Base-by-base conservation (phyloP, 768 basidiomycete genomes). In the Clathrus columnatus region DNA sequence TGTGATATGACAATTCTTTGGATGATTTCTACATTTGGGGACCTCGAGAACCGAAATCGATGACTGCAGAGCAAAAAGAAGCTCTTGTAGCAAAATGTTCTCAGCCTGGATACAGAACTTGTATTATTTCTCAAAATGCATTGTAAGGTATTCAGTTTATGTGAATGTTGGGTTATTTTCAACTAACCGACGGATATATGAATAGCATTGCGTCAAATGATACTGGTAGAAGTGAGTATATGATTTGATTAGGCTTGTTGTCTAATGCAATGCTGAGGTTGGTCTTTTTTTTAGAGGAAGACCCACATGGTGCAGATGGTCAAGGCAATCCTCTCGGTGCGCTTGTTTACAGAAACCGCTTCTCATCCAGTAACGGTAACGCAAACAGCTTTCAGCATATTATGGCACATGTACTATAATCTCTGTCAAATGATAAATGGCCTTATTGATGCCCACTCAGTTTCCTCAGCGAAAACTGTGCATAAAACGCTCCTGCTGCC, bases 291-390 rank as follows among this genome's bases (percentile, higher is more conserved):
- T 18, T 21, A 55, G 54, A 55, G 54, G 54, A 55, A 32, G 54
- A 55, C 16, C 54, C 54, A 17, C 2, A 14, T 44, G 27, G 45
- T 30, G 41, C 32, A 48, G 64, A 26, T 14, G 60, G 84, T 79
- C 80, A 84, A 59, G 90, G 89, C n/a, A 92, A 90, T 71, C 86
- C 86, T 2, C 72, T 87, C 23, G 88, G 88, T 59, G 85, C 80
- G 48, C 66, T 89, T 24, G 56, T 87, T 43, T 91, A 76, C 72
- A 81, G 85, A 0, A 82, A 71, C 57, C 75, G 70, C 10, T 83
- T 75, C 62, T 2, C 10, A 3, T 4, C 36, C n/a, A n/a, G n/a
- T n/a, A n/a, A n/a, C n/a, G n/a, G n/a, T n/a, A n/a, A n/a, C n/a
- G n/a, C n/a, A n/a, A n/a, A n/a, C n/a, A n/a, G n/a, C n/a, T n/a